These are phyloP conservation scores for Zygosaccharomyces pseudorouxii DNA, from an alignment of 805 yeast species.

Conservation along the genomic window DNA sequence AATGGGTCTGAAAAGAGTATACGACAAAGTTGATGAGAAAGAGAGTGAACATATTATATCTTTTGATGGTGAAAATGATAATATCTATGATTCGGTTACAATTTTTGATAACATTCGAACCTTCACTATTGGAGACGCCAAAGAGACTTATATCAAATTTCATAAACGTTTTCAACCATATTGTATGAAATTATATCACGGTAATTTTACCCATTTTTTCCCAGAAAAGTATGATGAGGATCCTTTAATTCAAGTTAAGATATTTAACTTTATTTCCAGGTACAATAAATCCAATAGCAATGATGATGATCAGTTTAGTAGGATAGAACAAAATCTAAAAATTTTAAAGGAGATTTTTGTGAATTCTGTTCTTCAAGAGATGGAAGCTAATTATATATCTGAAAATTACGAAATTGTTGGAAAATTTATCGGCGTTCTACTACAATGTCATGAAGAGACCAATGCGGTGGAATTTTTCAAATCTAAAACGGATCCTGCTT, in stretches of 20 bases:
- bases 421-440: slow-evolving; percentile 31
- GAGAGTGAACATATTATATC: not conserved
- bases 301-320: slow-evolving; percentile 18
- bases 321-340: slow-evolving; percentile 20
- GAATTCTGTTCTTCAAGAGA: slow-evolving; percentile 62
- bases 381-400: slow-evolving; percentile 52
- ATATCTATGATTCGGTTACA: slow-evolving; percentile 12
- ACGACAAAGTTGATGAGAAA: not conserved
- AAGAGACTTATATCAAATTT: slow-evolving; percentile 15
- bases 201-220: slow-evolving; percentile 25
- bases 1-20: slow-evolving; percentile 20
- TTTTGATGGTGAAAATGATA: slow-evolving; percentile 5
- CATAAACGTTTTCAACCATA: slow-evolving; percentile 21
- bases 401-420: slow-evolving; percentile 40
- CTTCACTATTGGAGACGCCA: slow-evolving; percentile 15
- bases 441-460: slow-evolving; percentile 38
- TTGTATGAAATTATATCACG: slow-evolving; percentile 22
- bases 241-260: slow-evolving; percentile 27
- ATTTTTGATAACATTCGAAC: slow-evolving; percentile 20
- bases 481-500: slow-evolving; percentile 35
- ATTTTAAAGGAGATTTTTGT: slow-evolving; percentile 55
- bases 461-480: slow-evolving; percentile 39
- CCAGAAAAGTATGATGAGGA: slow-evolving; percentile 23
- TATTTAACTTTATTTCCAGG: slow-evolving; percentile 19
- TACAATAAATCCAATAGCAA: slow-evolving; percentile 23